Conservation (phyloP, 306 rosid species). For the Purshia tridentata region DNA sequence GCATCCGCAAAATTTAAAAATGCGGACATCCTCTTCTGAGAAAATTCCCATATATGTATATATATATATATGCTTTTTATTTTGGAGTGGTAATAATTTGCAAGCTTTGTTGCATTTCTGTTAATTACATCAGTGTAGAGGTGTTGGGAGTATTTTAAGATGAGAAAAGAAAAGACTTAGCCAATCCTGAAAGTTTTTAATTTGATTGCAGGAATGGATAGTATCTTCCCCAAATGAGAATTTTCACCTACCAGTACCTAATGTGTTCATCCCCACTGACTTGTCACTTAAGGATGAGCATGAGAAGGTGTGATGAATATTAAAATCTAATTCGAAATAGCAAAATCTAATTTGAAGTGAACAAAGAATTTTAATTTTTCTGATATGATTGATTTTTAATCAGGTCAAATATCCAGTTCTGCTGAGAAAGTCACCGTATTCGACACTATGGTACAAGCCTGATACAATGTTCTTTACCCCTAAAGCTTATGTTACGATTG, state of each 20-base stretch:
- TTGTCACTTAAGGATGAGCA: slow-evolving; percentile 61
- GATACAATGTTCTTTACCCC: slow-evolving; percentile 80
- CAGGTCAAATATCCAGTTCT: slow-evolving; percentile 78
- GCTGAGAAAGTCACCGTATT: slow-evolving; percentile 61
- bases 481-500: slow-evolving; percentile 76
- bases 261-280: slow-evolving; percentile 81
- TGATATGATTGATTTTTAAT: slow-evolving; percentile 33
- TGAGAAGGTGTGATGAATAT: slow-evolving; percentile 50
- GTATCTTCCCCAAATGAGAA: slow-evolving; percentile 63
- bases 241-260: slow-evolving; percentile 76
- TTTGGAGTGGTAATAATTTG: slow-evolving; percentile 25
- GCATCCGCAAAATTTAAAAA: no score
- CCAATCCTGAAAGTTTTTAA: slow-evolving; percentile 19
- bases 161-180: background rate
- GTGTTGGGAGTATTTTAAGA: slow-evolving; percentile 3
- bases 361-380: slow-evolving; percentile 17
- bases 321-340: background rate
- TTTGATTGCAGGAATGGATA: slow-evolving; percentile 73
- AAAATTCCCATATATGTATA: no score
- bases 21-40: no score
- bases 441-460: slow-evolving; percentile 85
- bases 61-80: no score
- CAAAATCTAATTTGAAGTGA: background rate
- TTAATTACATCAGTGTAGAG: slow-evolving; percentile 12
- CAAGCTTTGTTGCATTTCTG: slow-evolving; percentile 19